Base-by-base conservation (phyloP, 2,329 filamentous ascomycete species). In the Dactylellina cionopaga region DNA sequence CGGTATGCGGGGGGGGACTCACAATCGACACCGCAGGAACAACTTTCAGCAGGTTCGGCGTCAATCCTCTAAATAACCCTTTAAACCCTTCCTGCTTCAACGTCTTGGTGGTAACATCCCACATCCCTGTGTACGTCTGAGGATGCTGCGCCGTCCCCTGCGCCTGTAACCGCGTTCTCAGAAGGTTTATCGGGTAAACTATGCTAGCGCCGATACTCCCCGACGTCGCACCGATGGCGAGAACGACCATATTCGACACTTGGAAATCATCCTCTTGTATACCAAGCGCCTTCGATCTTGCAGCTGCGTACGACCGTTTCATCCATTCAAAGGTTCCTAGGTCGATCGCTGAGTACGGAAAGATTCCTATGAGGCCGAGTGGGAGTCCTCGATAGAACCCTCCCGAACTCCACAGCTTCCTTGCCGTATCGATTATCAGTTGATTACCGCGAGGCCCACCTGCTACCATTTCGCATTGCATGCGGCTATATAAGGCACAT, bases 341-440 rank as follows among this genome's bases (percentile, higher is more conserved):
- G 79, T 99, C 95, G 78, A 99, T 96, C 52, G 95, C 95, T 41
- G 92, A 94, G 80, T 98, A 99, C 0, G 95, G 95, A 78, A 99
- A 99, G 88, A 98, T 97, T 79, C 95, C 95, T 54, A 97, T 83
- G 2, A 99, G 85, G 13, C 95, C 95, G 87, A 98, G 95, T 0
- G 92, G 93, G 31, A 99, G 85, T 39, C 95, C 95, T 59, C 94
- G 92, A 80, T 98, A 99, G 74, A 92, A 94, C 19, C 92, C 92
- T 68, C 91, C 90, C 69, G 88, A 86, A 39, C 85, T 85, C 84
- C 89, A 92, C 90, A 99, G 96, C 80, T 92, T 96, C 79, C 87
- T 85, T 1, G 91, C 91, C 0, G 94, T 98, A 51, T 90, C 88
- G 25, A 88, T 82, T 74, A 99, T 91, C 29, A 99, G 87, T 6